These are phyloP conservation scores for Schizophyllum commune DNA, from an alignment of 1,284 basidiomycete species.

Conservation along the genomic window DNA sequence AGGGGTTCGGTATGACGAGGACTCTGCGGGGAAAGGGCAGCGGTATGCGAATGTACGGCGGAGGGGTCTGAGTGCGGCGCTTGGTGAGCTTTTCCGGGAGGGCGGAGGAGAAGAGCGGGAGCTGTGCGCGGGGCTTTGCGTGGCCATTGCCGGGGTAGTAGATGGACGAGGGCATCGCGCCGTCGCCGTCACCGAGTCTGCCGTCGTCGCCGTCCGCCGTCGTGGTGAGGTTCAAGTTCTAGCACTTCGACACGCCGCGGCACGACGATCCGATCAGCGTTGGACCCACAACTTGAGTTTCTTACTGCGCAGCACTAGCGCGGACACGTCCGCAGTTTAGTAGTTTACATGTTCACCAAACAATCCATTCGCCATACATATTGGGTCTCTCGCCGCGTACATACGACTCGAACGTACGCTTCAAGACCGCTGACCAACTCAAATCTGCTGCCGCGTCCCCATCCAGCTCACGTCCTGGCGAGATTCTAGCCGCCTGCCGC, in stretches of 20 bases:
- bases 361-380: slow-evolving; percentile 68
- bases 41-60: slow-evolving; percentile 55
- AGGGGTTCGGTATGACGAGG: slow-evolving; percentile 57
- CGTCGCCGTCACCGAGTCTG: background rate
- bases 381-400: slow-evolving; percentile 67
- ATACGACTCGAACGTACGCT: slow-evolving; percentile 73
- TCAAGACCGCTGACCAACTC: slow-evolving; percentile 66
- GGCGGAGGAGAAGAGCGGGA: slow-evolving; percentile 55
- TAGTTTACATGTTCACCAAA: slow-evolving; percentile 22
- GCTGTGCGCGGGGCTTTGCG: slow-evolving; percentile 20
- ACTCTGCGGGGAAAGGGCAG: slow-evolving; percentile 47
- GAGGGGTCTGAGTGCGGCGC: slow-evolving; percentile 34
- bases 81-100: slow-evolving; percentile 59
- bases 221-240: background rate
- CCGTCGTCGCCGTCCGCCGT: background rate
- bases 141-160: slow-evolving; percentile 40
- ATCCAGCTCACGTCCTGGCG: background rate
- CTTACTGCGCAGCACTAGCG: background rate
- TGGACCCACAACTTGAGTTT: background rate
- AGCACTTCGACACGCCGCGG: background rate
- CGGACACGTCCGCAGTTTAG: background rate
- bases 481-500: background rate
- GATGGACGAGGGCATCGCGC: slow-evolving; percentile 37
- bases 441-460: slow-evolving; percentile 49
- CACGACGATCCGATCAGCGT: background rate